Conservation (phyloP, 305 asterid species). For the Solanum aculeatissimum region DNA sequence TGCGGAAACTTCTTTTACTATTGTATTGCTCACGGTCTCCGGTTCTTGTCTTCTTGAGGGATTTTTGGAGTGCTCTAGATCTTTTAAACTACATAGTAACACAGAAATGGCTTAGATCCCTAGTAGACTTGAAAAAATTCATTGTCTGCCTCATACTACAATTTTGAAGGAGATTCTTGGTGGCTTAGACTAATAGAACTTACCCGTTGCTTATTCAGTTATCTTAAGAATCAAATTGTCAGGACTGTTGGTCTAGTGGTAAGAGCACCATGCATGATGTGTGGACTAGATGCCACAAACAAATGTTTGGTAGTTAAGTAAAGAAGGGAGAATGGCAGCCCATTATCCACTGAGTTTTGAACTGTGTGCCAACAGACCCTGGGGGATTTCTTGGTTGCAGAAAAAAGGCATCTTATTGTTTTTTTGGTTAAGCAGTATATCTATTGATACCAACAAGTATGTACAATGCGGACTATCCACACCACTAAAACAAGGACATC, state of each 20-base stretch:
- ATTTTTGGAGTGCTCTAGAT: neutral
- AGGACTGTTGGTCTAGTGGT: neutral
- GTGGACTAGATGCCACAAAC: neutral
- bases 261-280: neutral
- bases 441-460: neutral
- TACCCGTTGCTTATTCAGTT: neutral
- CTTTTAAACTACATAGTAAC: neutral
- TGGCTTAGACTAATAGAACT: neutral
- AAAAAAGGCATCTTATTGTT: neutral
- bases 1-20: neutral
- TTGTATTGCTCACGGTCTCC: neutral
- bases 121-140: neutral
- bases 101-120: neutral
- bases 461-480: neutral
- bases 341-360: neutral
- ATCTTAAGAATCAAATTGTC: neutral
- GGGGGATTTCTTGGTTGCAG: neutral
- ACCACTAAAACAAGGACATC: neutral
- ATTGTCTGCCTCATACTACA: neutral
- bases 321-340: neutral
- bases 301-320: neutral
- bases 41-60: neutral
- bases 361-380: neutral
- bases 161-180: neutral
- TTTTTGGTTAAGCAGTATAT: neutral